phyloP scores from a whole-genome alignment of 306 rosid species.

The Vachellia collinsii region DNA sequence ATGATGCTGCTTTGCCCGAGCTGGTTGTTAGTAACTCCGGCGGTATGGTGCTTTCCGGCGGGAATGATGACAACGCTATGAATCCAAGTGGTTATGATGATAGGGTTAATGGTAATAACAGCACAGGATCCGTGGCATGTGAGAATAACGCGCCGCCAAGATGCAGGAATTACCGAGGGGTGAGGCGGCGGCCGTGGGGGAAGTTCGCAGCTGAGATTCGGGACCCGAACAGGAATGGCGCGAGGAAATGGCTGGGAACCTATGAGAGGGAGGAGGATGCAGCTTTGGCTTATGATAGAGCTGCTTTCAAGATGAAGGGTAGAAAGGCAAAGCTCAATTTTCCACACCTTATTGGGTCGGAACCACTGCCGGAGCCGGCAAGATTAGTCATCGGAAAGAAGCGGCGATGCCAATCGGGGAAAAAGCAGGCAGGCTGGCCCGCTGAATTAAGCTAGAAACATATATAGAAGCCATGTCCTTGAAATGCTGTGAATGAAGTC shows the following conservation, averaged over 20 bases:
- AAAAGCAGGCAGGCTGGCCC: slow-evolving; percentile 8
- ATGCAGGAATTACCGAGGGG: slow-evolving; percentile 47
- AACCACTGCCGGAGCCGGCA: neutral
- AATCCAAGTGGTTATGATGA: neutral
- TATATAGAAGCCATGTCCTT: neutral
- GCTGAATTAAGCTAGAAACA: slow-evolving; percentile 35
- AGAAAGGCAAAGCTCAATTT: slow-evolving; percentile 44
- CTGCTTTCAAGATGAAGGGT: slow-evolving; percentile 66
- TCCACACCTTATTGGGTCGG: neutral
- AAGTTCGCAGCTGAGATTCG: slow-evolving; percentile 52
- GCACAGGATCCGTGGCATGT: neutral
- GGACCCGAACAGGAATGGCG: slow-evolving; percentile 50
- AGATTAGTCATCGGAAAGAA: neutral
- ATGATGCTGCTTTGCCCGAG: neutral
- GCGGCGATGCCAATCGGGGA: neutral
- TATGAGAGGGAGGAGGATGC: slow-evolving; percentile 58
- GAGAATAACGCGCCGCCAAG: neutral
- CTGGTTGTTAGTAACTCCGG: neutral
- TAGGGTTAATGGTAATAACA: neutral
- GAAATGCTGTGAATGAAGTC: neutral
- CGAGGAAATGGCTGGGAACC: slow-evolving; percentile 72
- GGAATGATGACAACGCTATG: neutral
- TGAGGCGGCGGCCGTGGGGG: slow-evolving; percentile 58
- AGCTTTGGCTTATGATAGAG: slow-evolving; percentile 67
- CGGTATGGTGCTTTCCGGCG: neutral